Base-by-base conservation (phyloP, 2,329 filamentous ascomycete genomes). In the Sporothrix schenckii region DNA sequence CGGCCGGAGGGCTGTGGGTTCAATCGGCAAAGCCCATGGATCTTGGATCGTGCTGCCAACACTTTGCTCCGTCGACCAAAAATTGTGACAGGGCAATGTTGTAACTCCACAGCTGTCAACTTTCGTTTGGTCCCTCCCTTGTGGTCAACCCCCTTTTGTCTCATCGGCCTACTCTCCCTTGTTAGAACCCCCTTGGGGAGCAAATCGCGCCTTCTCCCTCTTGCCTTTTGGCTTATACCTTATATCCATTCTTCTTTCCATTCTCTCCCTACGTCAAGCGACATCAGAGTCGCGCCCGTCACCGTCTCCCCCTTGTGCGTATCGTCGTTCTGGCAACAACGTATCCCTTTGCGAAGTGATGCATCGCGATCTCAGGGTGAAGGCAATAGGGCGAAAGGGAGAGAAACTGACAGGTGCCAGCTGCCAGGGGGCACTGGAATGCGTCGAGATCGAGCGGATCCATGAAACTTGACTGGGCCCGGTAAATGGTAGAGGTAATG, bases 321-420 rank as follows among this genome's bases (percentile, higher is more conserved):
- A 66, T 66, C 61, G 24, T 66, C 61, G 61, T 52, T 66, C 61
- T 47, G 61, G 24, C 24, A 24, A 24, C 24, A 47, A 63, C 11
- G 21, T 19, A 9, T 41, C 41, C 60, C 41, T 49, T 47, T 27
- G 60, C 27, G 41, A 49, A 41, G 60, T 49, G 6, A 30, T 65
- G 41, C 21, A 49, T 49, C 60, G 60, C 21, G 39, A 65, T 30
- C 41, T 5, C 13, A 27, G 60, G 60, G 56, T 19, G 56, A 11
- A 24, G 10, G 19, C 6, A 21, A 9, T 5, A 50, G 49, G 49
- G 9, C 5, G 34, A 34, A 56, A 34, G 24, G 53, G 16, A 16
- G 16, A 50, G 16, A 50, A n/a, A n/a, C 9, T 50, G 49, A n/a
- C 49, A 54, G 16, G 14, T 61, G 56, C 10, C 56, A 61, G 21